phyloP scores from a whole-genome alignment of 805 yeast species.

The Torulaspora delbrueckii region DNA sequence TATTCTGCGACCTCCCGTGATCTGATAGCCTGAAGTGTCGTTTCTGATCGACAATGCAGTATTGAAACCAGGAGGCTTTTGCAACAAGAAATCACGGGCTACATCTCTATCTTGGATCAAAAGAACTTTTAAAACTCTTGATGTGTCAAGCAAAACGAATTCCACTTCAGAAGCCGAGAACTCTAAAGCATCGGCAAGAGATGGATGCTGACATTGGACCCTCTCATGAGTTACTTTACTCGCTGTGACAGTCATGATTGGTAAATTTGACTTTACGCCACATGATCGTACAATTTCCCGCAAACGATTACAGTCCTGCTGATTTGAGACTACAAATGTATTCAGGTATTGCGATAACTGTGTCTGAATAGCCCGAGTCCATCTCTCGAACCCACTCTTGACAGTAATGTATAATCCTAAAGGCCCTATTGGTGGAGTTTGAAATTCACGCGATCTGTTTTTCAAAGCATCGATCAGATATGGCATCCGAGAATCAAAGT shows the following conservation, averaged over 20 bases:
- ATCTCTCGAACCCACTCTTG: constrained; percentile 47
- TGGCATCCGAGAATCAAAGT: constrained; percentile 48
- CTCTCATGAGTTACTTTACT: constrained; percentile 47
- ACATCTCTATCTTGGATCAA: constrained; percentile 47
- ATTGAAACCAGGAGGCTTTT: constrained; percentile 38
- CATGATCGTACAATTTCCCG: constrained; percentile 34
- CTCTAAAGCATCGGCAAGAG: constrained; percentile 57
- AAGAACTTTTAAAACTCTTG: constrained; percentile 53
- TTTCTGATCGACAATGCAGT: constrained; percentile 42
- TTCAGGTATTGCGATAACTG: constrained; percentile 46
- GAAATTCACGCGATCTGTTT: constrained; percentile 37
- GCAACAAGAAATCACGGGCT: constrained; percentile 45
- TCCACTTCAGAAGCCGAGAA: constrained; percentile 51
- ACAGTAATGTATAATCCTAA: constrained; percentile 59
- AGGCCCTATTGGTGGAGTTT: constrained; percentile 69
- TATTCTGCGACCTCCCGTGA: constrained; percentile 44
- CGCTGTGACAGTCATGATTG: constrained; percentile 41
- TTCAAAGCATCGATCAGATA: constrained; percentile 41
- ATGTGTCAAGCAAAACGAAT: constrained; percentile 60
- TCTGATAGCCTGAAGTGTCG: constrained; percentile 42
- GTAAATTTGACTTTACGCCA: constrained; percentile 39
- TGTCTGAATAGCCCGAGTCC: constrained; percentile 60
- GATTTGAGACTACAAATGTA: constrained; percentile 63
- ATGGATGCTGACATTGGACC: constrained; percentile 41
- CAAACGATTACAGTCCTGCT: constrained; percentile 50